A percentile compares a stretch with the other conserved stretches of the same genome.
Conservation (phyloP, 306 rosid genomes). For the Cicer judaicum region DNA sequence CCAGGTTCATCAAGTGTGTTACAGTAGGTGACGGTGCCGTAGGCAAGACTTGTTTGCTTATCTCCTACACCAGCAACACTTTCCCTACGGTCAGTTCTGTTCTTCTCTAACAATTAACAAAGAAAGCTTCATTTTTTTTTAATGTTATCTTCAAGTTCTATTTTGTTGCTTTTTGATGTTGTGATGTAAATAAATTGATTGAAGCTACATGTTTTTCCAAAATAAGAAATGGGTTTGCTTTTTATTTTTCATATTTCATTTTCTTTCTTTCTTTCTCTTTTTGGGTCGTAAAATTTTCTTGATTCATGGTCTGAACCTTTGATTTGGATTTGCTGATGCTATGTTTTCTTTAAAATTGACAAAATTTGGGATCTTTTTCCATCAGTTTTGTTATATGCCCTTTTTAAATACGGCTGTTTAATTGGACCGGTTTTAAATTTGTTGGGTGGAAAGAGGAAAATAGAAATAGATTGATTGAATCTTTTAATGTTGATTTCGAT, state of each 20-base stretch:
- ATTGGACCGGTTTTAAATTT: conserved; percentile 33
- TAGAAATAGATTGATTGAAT: conserved; percentile 38
- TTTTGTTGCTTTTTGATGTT: conserved; percentile 39
- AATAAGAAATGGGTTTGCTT: conserved; percentile 36
- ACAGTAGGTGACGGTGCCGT: conserved; percentile 98
- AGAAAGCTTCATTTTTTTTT: conserved; percentile 43
- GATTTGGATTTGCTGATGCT: conserved; percentile 28
- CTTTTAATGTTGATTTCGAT: conserved; percentile 34
- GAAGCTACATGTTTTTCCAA: conserved; percentile 10
- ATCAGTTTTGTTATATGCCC: conserved; percentile 26
- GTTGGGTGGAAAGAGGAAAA: conserved; percentile 37
- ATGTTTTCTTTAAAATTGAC: conserved; percentile 31
- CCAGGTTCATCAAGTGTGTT: conserved; percentile 94
- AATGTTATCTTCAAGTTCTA: conserved; percentile 20
- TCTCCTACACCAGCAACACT: conserved; percentile 97
- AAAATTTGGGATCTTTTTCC: conserved; percentile 1
- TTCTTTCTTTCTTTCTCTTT: not conserved
- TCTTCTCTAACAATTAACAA: conserved; percentile 10
- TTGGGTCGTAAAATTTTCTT: conserved; percentile 23
- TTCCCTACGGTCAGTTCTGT: conserved; percentile 80
- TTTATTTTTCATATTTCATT: not conserved
- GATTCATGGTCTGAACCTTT: conserved; percentile 29
- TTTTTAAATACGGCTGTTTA: conserved; percentile 4
- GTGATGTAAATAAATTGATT: not conserved
- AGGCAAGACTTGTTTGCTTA: conserved; percentile 98